A percentile compares a stretch with the other conserved stretches of the same genome.
These are phyloP conservation scores for Stylosanthes scabra DNA, from an alignment of 331 rosid genomes.

Conservation along the genomic window DNA sequence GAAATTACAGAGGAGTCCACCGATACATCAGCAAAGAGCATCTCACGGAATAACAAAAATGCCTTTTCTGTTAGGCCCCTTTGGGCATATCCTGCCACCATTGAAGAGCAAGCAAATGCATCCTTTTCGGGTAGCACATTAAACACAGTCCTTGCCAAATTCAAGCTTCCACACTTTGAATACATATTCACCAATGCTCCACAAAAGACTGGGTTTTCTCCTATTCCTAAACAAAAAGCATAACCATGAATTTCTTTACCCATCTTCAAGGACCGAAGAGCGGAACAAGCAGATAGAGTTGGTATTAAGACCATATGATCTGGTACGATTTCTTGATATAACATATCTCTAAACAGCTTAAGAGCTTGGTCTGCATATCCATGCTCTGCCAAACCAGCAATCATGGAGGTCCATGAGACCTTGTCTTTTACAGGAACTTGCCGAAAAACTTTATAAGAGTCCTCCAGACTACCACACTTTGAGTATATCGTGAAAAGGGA, in stretches of 20 bases:
- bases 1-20: slow-evolving; percentile 65
- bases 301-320: slow-evolving; percentile 56
- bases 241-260: slow-evolving; percentile 81
- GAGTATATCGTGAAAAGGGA: slow-evolving; percentile 84
- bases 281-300: slow-evolving; percentile 64
- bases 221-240: slow-evolving; percentile 57
- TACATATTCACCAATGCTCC: slow-evolving; percentile 74
- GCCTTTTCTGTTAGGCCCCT: slow-evolving; percentile 61
- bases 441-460: slow-evolving; percentile 62
- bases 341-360: slow-evolving; percentile 61
- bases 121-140: slow-evolving; percentile 59
- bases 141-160: slow-evolving; percentile 58
- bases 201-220: slow-evolving; percentile 45
- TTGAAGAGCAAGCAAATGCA: slow-evolving; percentile 62
- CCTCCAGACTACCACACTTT: slow-evolving; percentile 65
- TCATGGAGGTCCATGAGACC: slow-evolving; percentile 82
- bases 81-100: slow-evolving; percentile 80
- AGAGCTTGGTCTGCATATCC: slow-evolving; percentile 64
- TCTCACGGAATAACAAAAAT: slow-evolving; percentile 51
- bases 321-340: slow-evolving; percentile 49
- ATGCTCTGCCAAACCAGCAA: slow-evolving; percentile 70
- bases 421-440: slow-evolving; percentile 58
- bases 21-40: slow-evolving; percentile 46
- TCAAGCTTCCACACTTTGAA: slow-evolving; percentile 66
- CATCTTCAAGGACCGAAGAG: slow-evolving; percentile 40